Evolutionary conservation across 345 rosid species (phyloP), one percentile per base, ranked within the genome.

Genomic region (Microthlaspi erraticum): DNA sequence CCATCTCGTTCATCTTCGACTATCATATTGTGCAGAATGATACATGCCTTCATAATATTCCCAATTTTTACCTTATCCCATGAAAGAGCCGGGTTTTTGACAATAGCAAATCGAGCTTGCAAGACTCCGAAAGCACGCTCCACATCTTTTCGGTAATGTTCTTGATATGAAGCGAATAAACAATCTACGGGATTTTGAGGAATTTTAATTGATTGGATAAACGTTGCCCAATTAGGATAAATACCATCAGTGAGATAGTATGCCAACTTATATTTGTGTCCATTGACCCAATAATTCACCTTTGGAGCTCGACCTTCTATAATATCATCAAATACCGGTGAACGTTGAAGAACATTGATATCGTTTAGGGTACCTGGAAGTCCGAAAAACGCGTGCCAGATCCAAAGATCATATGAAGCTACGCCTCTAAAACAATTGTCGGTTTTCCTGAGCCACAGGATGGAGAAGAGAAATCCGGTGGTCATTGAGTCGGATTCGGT

Each of bases 71-170:
- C 26, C 26, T 20, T 20, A 20, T 20, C 26, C 26, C 26, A 20
- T 20, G 2, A 20, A 20, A 20, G 26, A 20, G 32, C 8, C 11
- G 13, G 4, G 0, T 49, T 53, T 53, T 53, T 31, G 1, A 12
- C 58, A 53, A 53, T 53, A 5, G 8, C 37, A 52, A 52, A 12
- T 2, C 58, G 11, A 13, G 59, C 39, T 54, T 54, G 59, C 59
- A 54, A 54, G 6, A 54, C 59, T 32, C 12, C 59, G 7, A 54
- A 54, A 54, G 20, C 59, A 54, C 38, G 39, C 6, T 53, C 38
- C 5, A 31, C 59, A 31, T 53, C 38, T 31, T 53, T 53, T 53
- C 20, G 10, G 17, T 0, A 10, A 7, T 7, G 0, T 53, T 53
- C 58, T 53, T 29, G 58, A 53, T 7, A 1, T 7, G 0, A 0